Conservation (phyloP, 176 grass and related monocot species). For the Oropetium thomaeum region DNA sequence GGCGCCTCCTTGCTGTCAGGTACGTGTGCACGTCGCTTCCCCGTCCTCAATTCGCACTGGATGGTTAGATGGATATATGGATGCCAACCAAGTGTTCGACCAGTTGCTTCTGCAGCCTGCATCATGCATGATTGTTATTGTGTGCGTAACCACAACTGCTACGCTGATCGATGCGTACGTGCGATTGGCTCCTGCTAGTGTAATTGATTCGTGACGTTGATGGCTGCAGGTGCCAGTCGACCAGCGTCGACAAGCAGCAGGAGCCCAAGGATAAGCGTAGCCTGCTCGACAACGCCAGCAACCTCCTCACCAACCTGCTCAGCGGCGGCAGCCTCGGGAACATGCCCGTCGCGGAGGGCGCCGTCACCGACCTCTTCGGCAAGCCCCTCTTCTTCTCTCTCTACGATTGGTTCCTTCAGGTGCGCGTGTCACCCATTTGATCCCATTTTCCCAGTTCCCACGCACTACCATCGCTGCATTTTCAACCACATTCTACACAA, state of each 20-base stretch:
- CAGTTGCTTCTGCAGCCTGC: background rate
- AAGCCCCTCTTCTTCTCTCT: constrained; percentile 97
- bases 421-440: background rate
- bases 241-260: constrained; percentile 57
- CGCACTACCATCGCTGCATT: background rate
- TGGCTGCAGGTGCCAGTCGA: constrained; percentile 68
- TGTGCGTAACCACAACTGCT: too few relatives aligned
- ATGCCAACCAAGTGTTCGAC: constrained; percentile 17
- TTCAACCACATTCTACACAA: background rate
- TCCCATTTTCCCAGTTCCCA: background rate
- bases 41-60: background rate
- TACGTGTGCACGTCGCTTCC: constrained; percentile 5
- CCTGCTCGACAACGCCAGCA: constrained; percentile 82
- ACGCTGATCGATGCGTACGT: background rate
- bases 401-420: constrained; percentile 93
- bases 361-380: constrained; percentile 81
- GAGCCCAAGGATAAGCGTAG: constrained; percentile 57
- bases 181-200: too few relatives aligned
- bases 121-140: too few relatives aligned
- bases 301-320: constrained; percentile 86
- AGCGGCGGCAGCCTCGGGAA: constrained; percentile 55
- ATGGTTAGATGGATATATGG: background rate
- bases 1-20: constrained; percentile 25
- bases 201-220: background rate
- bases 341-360: constrained; percentile 89